Base-by-base conservation (phyloP, 2,329 filamentous ascomycete species). In the Blastomyces emzantsi region DNA sequence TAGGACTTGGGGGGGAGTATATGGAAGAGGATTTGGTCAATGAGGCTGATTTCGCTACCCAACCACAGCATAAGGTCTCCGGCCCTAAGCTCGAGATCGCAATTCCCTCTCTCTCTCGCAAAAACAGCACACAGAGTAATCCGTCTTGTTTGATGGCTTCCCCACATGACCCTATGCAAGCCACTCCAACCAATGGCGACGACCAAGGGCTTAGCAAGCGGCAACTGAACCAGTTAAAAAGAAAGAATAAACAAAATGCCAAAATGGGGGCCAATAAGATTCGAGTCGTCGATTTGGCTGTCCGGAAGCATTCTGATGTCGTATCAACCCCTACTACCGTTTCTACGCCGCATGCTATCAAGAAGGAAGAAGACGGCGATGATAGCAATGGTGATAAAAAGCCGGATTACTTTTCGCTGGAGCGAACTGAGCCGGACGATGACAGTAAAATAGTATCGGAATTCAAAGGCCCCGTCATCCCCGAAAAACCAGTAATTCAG, bases 361-460 rank as follows among this genome's bases (percentile, higher is more conserved):
- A 87, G 69, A 74, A 82, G n/a, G 85, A 87, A 67, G 58, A 51
- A 60, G 79, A 82, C 62, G 83, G 84, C 62, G 76, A 79, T 43
- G 81, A 83, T 56, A 79, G 80, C 68, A 87, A 86, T 67, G 86
- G 85, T 19, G 79, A 82, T 56, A 85, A 86, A 69, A 80, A 86
- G 69, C 80, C 84, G 25, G 94, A 99, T 70, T 97, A 96, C 75
- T 97, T 99, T 76, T 95, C 86, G 39, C 82, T 97, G 19, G 93
- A 97, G 22, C 85, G 91, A 60, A 80, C 85, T 43, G 88, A 90
- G 54, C 83, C 88, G 3, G 92, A 97, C 66, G 94, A 99, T 73
- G 90, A 96, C 58, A 87, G 87, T 5, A 97, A 97, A 73, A 86
- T 99, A 19, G 89, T 97, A 33, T 90, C 92, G 55, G 94, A 99